These are phyloP conservation scores for Clausena lansium DNA, from an alignment of 345 rosid genomes.

Conservation along the genomic window DNA sequence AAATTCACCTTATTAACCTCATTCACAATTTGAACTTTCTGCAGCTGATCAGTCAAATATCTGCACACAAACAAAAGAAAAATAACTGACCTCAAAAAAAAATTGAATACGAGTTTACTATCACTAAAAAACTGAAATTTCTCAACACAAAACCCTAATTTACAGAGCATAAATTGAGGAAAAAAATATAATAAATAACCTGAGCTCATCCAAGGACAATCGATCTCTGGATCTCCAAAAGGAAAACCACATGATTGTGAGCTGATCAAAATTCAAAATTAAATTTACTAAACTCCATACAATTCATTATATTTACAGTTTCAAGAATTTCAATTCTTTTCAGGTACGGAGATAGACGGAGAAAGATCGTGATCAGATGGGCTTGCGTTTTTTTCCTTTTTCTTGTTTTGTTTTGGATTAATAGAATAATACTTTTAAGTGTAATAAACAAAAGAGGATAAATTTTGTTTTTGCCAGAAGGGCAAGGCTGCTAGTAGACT, in stretches of 20 bases:
- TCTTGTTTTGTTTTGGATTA: background rate
- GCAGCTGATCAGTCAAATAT: constrained; percentile 80
- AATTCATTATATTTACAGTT: constrained; percentile 11
- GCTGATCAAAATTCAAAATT: constrained; percentile 33
- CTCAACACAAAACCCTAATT: background rate
- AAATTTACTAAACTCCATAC: constrained; percentile 20
- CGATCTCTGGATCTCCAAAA: constrained; percentile 96
- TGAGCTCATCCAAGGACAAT: constrained; percentile 90
- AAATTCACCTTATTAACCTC: constrained; percentile 69
- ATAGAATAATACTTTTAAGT: too few relatives aligned
- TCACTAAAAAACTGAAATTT: background rate
- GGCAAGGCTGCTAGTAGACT: background rate
- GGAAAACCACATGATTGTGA: constrained; percentile 74
- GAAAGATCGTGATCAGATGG: constrained; percentile 4
- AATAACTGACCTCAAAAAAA: background rate
- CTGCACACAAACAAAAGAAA: constrained; percentile 32
- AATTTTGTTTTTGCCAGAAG: background rate
- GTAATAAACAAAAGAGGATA: background rate
- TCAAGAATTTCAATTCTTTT: background rate
- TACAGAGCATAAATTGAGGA: background rate
- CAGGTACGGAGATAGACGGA: background rate
- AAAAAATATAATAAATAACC: constrained; percentile 35
- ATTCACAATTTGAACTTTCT: constrained; percentile 72
- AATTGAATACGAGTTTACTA: background rate
- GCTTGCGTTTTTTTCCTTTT: background rate